These are phyloP conservation scores for Pholiota adiposa DNA, from an alignment of 1,284 basidiomycete genomes.

Conservation along the genomic window DNA sequence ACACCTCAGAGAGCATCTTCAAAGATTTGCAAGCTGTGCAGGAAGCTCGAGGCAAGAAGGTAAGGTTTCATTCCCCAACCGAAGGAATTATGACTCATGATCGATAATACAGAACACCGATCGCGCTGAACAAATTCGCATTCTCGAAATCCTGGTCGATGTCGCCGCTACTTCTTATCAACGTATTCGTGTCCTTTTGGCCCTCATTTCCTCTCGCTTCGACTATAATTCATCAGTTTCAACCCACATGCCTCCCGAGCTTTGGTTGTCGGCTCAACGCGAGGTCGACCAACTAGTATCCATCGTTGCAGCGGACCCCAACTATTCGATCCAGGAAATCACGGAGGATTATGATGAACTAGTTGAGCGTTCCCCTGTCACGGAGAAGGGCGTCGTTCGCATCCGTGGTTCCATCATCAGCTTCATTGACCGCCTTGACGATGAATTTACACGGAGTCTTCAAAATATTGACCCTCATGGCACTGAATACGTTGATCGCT, in stretches of 20 bases:
- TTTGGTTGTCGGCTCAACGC: constrained; percentile 87
- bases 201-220: constrained; percentile 93
- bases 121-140: constrained; percentile 91
- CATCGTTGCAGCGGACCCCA: constrained; percentile 72
- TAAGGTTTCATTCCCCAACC: constrained; percentile 31
- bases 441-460: constrained; percentile 97
- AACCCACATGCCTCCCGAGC: constrained; percentile 89
- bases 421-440: constrained; percentile 95
- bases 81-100: neutral
- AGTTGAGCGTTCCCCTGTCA: constrained; percentile 82
- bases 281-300: constrained; percentile 90
- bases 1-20: constrained; percentile 90
- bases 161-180: constrained; percentile 91
- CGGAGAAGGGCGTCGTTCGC: constrained; percentile 72
- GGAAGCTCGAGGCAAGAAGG: constrained; percentile 97
- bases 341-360: constrained; percentile 95
- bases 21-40: constrained; percentile 92
- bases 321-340: constrained; percentile 86
- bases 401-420: constrained; percentile 93
- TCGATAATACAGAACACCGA: constrained; percentile 82
- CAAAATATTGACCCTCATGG: constrained; percentile 99
- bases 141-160: constrained; percentile 87
- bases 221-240: constrained; percentile 94
- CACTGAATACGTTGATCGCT: constrained; percentile 95
- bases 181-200: constrained; percentile 92